Conservation (phyloP, 176 grass and related monocot species). For the Bothriochloa decipiens region DNA sequence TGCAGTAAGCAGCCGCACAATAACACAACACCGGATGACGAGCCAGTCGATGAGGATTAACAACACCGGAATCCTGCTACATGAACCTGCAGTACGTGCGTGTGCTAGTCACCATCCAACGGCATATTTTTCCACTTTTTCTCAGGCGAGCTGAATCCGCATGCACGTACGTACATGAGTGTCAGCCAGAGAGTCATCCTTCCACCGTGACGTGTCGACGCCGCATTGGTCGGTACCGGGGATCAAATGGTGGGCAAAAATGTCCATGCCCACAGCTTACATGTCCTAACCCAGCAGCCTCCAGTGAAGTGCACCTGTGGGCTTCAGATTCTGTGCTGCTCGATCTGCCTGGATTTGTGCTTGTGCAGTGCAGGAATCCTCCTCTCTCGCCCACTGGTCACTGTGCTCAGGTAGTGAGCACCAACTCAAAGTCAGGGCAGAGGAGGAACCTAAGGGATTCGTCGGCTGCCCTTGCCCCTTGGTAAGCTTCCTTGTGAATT, state of each 20-base stretch:
- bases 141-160: not conserved
- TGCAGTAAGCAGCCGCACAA: constrained; percentile 34
- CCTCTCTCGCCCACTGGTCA: not conserved
- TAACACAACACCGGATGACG: constrained; percentile 4
- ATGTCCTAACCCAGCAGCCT: not conserved
- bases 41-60: constrained; percentile 20
- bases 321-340: constrained; percentile 30
- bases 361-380: constrained; percentile 25
- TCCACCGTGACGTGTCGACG: not conserved
- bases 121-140: constrained; percentile 26
- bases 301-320: not conserved
- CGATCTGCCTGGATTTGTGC: not conserved
- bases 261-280: constrained; percentile 5
- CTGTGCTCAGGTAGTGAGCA: constrained; percentile 10
- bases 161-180: not conserved
- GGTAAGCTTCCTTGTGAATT: constrained; percentile 42
- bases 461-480: constrained; percentile 5
- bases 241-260: constrained; percentile 4
- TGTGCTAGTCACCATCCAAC: constrained; percentile 14
- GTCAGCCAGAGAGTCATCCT: not conserved
- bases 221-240: not conserved
- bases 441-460: constrained; percentile 36
- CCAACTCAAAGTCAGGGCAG: constrained; percentile 36
- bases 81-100: not conserved
- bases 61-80: constrained; percentile 32